phyloP scores from a whole-genome alignment of 2,329 filamentous ascomycete species.

The Neonectria magnoliae region DNA sequence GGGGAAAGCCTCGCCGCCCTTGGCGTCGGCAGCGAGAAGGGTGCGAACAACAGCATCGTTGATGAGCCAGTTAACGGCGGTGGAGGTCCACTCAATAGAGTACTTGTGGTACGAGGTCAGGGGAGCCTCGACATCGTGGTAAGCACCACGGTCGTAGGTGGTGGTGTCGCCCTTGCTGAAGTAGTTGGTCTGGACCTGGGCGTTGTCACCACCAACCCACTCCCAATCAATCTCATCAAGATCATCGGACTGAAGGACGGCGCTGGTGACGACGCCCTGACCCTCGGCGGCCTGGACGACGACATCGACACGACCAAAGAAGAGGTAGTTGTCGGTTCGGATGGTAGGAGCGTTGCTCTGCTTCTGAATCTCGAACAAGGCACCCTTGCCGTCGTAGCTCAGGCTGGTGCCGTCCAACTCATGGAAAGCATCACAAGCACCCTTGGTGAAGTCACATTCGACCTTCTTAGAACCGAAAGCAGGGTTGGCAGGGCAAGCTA shows the following conservation, averaged over 20 bases:
- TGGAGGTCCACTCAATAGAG: constrained; percentile 73
- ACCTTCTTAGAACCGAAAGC: constrained; percentile 72
- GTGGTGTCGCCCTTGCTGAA: constrained; percentile 78
- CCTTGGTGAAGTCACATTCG: constrained; percentile 80
- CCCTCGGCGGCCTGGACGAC: constrained; percentile 82
- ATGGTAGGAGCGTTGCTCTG: constrained; percentile 77
- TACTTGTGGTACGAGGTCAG: constrained; percentile 72
- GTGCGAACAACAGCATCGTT: constrained; percentile 71
- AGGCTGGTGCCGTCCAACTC: constrained; percentile 59
- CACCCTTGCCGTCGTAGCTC: constrained; percentile 60
- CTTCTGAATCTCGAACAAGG: constrained; percentile 73
- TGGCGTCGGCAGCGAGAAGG: constrained; percentile 67
- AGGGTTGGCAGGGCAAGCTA: constrained; percentile 76
- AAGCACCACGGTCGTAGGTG: constrained; percentile 75
- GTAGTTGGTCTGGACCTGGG: constrained; percentile 88
- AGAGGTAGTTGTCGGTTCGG: constrained; percentile 86
- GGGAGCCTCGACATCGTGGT: constrained; percentile 66
- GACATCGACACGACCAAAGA: constrained; percentile 91
- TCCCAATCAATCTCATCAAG: constrained; percentile 94
- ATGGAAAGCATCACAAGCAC: constrained; percentile 67
- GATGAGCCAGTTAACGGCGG: constrained; percentile 71
- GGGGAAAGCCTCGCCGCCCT: constrained; percentile 69
- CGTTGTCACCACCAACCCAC: constrained; percentile 81
- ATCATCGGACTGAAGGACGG: constrained; percentile 89
- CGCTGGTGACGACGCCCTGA: constrained; percentile 86